Conservation (phyloP, 257 asterid species). For the Asclepias syriaca region DNA sequence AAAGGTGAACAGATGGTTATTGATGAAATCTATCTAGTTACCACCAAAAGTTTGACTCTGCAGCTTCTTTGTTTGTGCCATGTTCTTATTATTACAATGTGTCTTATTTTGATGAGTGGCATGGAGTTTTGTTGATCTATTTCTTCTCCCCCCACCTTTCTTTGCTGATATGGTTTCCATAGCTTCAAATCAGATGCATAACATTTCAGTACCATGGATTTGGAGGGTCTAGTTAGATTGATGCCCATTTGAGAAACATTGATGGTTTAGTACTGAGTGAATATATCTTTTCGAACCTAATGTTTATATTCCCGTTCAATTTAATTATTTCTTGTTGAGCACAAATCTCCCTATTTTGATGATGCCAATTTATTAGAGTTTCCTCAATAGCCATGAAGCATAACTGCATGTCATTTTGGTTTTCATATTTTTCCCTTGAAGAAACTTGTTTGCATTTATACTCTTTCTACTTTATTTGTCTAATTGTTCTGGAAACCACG, state of each 20-base stretch:
- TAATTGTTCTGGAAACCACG: not conserved
- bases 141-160: not conserved
- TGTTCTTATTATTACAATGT: not conserved
- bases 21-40: not conserved
- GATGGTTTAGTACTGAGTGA: not conserved
- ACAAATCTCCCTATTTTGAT: not conserved
- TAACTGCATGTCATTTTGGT: not conserved
- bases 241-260: not conserved
- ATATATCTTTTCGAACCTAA: not conserved
- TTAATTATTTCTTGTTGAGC: not conserved
- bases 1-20: conserved; percentile 37
- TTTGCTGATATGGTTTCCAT: not conserved
- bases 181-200: not conserved
- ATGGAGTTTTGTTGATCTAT: not conserved
- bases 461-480: not conserved
- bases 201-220: not conserved
- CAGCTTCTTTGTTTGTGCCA: not conserved
- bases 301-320: not conserved
- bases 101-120: not conserved
- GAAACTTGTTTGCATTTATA: not conserved
- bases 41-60: not conserved
- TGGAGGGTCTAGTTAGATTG: not conserved
- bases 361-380: not conserved
- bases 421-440: not conserved
- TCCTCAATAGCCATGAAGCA: not conserved